Evolutionary conservation across 169 alveolate genomes (phyloP), one percentile per base, ranked within the genome.

Genomic region (Plasmodium chabaudi): DNA sequence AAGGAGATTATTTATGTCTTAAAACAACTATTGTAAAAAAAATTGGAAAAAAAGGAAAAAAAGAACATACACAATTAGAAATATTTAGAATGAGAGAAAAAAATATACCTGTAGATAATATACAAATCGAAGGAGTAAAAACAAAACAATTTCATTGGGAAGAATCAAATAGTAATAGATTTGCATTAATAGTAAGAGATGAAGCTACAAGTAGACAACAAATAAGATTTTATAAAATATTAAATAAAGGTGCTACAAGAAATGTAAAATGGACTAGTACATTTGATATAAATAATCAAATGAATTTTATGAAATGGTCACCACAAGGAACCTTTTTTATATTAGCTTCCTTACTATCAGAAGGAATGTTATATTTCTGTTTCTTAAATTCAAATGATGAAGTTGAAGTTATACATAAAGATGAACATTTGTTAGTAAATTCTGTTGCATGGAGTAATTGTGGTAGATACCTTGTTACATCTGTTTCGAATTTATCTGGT

Each of bases 111-210:
- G 98, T 96, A 12, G 98, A 96, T 82, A 96, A 96, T 68, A 88
- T 96, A 25, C 98, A 96, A 69, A 94, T 96, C 42, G 97, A 94
- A 75, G 98, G 95, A 19, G 96, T 95, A n/a, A 92, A 96, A 13
- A 96, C 95, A 17, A 95, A 92, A 72, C 96, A 95, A 56, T 92
- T 96, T 46, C 96, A 95, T 90, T 96, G 98, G 98, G 98, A 96
- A 63, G 87, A 63, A 46, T 55, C 87, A 7, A 65, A 89, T 63
- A 94, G 96, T 87, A 96, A 95, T 84, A 69, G 98, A 61, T 96
- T 96, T 72, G 98, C 97, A 25, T 75, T 96, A 68, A 94, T 95
- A 6, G 97, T 96, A 15, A 94, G 94, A 71, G 97, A 96, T 77
- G 98, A 96, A 60, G 95, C 87, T 15, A 95, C 96, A 27, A 91